These are phyloP conservation scores for Candolleomyces efflorescens DNA, from an alignment of 768 basidiomycete species.

Conservation along the genomic window DNA sequence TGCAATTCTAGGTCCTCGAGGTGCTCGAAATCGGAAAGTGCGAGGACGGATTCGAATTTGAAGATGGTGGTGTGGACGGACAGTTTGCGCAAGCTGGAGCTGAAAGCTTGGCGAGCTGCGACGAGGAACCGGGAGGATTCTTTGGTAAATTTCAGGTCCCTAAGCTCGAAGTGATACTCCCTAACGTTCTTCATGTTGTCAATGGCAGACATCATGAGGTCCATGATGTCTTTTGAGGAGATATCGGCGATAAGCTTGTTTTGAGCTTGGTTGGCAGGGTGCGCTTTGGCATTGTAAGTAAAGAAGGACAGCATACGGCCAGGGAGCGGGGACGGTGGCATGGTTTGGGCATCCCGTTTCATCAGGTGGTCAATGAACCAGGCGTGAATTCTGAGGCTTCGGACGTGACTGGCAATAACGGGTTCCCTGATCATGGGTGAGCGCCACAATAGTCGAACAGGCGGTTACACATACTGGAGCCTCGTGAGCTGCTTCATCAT, in stretches of 20 bases:
- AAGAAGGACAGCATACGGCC: neutral
- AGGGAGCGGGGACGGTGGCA: too few relatives aligned
- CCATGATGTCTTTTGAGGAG: conserved; percentile 21
- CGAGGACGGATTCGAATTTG: conserved; percentile 25
- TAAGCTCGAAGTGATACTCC: conserved; percentile 33
- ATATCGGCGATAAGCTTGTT: conserved; percentile 3
- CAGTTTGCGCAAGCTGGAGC: conserved; percentile 28
- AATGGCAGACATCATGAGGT: conserved; percentile 27
- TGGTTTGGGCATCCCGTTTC: conserved; percentile 3
- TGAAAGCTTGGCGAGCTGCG: conserved; percentile 23
- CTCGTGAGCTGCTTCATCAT: conserved; percentile 23
- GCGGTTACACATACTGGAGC: too few relatives aligned
- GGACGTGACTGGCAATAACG: conserved; percentile 27
- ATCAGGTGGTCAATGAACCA: conserved; percentile 37
- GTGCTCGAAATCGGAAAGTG: conserved; percentile 23
- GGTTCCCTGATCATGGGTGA: conserved; percentile 24
- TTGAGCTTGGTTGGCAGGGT: neutral
- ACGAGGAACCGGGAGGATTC: conserved; percentile 26
- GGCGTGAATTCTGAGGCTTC: conserved; percentile 29
- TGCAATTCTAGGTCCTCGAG: conserved; percentile 30
- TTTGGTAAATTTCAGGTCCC: conserved; percentile 29
- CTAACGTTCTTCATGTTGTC: conserved; percentile 29
- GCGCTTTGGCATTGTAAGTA: neutral
- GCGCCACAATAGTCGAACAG: too few relatives aligned
- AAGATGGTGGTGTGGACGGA: conserved; percentile 27